Evolutionary conservation across 352 stramenopile genomes (phyloP).

Genomic region (Phytophthora rubi): DNA sequence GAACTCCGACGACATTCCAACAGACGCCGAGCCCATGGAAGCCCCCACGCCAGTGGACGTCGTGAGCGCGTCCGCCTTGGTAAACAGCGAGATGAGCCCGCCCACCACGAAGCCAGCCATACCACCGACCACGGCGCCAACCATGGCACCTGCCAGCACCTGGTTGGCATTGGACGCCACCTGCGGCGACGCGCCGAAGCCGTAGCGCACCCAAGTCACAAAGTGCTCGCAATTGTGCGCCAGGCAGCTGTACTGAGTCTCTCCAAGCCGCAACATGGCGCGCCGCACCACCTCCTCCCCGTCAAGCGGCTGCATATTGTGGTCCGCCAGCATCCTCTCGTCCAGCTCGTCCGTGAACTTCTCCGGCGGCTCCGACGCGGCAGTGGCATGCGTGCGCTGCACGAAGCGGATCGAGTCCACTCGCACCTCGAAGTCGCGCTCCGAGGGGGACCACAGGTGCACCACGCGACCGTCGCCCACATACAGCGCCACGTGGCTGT

Average conservation of each 20-base stretch:
- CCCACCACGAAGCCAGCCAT: conserved; percentile 67
- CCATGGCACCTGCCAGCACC: conserved; percentile 64
- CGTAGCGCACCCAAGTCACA: conserved; percentile 77
- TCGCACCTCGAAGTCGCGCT: conserved; percentile 59
- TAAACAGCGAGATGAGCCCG: conserved; percentile 64
- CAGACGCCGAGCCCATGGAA: neutral
- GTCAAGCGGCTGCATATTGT: conserved; percentile 49
- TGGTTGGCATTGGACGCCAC: conserved; percentile 61
- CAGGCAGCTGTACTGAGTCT: conserved; percentile 60
- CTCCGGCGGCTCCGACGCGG: conserved; percentile 33
- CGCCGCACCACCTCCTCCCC: conserved; percentile 52
- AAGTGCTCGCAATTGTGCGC: conserved; percentile 82
- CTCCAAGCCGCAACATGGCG: conserved; percentile 56
- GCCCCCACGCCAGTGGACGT: conserved; percentile 39
- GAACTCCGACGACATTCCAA: neutral
- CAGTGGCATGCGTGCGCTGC: conserved; percentile 6
- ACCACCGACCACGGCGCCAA: conserved; percentile 63
- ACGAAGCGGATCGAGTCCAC: conserved; percentile 67
- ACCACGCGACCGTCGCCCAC: conserved; percentile 52
- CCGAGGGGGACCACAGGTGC: conserved; percentile 65
- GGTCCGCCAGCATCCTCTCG: conserved; percentile 49
- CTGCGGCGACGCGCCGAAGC: conserved; percentile 60
- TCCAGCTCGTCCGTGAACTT: conserved; percentile 57
- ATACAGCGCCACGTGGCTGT: conserved; percentile 71
- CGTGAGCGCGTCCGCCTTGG: conserved; percentile 62